Evolutionary conservation across 1,139 yeast genomes (phyloP), one percentile per base, ranked within the genome.

Genomic region (Candida sanyaensis): DNA sequence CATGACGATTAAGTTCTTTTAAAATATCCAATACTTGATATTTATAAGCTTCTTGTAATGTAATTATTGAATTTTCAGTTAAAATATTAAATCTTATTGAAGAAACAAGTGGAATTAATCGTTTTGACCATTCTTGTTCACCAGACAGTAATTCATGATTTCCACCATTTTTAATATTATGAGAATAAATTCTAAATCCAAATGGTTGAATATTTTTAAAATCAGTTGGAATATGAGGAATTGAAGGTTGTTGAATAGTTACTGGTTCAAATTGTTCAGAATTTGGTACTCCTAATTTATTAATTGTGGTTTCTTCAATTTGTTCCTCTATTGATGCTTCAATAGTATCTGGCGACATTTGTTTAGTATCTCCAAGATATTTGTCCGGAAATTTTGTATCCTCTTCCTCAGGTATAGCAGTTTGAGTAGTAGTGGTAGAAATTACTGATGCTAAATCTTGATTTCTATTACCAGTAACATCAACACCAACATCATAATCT

Each of bases 131-230:
- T 4, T 58, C 54, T 41, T 53, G 58, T 52, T 71, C 77, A 2
- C 73, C 75, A 0, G 62, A 55, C 5, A 54, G 66, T 17, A 69
- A 55, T 6, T 45, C 48, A 5, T 54, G 59, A 46, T 63, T 64
- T 11, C 66, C 71, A 3, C 73, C 75, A 50, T 69, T 71, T 47
- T 68, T 69, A 42, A 71, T 63, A 53, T 72, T 72, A 49, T 72
- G 77, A 5, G 74, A 66, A 52, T 71, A 71, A 21, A 72, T 61
- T 31, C 76, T 60, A 53, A 72, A 68, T 13, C 47, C 49, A 5
- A 69, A 43, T 1, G 64, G 61, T 6, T 53, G 47, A 11, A 60
- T 52, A n/a, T 43, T 48, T 12, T 44, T 36, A 33, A 62, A 56
- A 36, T 56, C 49, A 10, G 52, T 52, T 4, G 61, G 58, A 2